phyloP scores from a whole-genome alignment of 169 alveolate genomes.

The Plasmodium berghei region DNA sequence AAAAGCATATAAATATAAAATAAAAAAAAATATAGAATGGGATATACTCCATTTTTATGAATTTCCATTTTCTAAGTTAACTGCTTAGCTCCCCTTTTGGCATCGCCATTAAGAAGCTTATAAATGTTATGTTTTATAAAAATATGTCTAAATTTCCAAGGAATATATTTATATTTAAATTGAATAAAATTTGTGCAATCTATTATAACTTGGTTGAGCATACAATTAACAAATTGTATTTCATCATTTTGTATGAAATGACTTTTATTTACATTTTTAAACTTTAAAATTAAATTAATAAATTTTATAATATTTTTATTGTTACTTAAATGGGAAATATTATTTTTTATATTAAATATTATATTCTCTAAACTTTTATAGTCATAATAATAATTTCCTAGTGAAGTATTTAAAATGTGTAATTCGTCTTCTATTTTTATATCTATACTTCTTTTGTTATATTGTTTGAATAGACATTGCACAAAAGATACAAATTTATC shows the following conservation, averaged over 20 bases:
- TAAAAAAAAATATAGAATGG: too few relatives aligned
- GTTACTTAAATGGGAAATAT: conserved; percentile 22
- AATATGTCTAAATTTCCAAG: conserved; percentile 31
- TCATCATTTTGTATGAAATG: background rate
- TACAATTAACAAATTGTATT: conserved; percentile 10
- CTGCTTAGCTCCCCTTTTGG: too few relatives aligned
- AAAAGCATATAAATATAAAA: too few relatives aligned
- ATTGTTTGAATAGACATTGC: conserved; percentile 13
- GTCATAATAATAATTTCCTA: conserved; percentile 25
- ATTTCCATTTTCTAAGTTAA: background rate
- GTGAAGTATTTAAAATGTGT: conserved; percentile 6
- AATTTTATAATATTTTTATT: conserved; percentile 22
- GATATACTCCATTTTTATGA: background rate
- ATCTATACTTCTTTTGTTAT: conserved; percentile 33
- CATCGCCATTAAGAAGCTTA: too few relatives aligned
- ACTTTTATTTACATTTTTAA: conserved; percentile 2
- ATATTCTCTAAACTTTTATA: conserved; percentile 49
- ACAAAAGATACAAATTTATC: background rate
- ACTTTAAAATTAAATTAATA: conserved; percentile 13
- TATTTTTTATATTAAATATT: conserved; percentile 61
- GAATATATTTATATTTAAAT: conserved; percentile 25
- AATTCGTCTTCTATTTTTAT: conserved; percentile 37
- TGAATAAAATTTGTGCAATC: conserved; percentile 8
- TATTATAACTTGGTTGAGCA: conserved; percentile 46
- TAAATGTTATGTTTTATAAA: background rate